Conservation (phyloP, 345 rosid species). For the Hibiscus trionum region DNA sequence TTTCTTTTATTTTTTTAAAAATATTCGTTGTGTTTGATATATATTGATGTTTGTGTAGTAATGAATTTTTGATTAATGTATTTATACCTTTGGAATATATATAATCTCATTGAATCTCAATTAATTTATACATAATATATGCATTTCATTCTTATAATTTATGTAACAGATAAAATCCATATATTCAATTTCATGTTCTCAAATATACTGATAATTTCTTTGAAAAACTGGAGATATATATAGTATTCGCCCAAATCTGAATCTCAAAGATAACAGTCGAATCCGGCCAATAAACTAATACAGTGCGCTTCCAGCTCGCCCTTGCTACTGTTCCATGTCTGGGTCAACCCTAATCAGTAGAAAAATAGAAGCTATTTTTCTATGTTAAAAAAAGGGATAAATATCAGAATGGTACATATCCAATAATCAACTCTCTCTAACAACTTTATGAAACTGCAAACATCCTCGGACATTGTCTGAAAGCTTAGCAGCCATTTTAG, state of each 20-base stretch:
- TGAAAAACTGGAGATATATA: not conserved
- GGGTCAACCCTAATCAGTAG: not conserved
- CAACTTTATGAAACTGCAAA: too few relatives aligned
- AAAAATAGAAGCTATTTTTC: not conserved
- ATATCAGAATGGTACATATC: too few relatives aligned
- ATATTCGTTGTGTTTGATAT: not conserved
- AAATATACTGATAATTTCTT: not conserved
- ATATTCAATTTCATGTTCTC: too few relatives aligned
- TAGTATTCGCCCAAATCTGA: not conserved
- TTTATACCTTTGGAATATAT: too few relatives aligned
- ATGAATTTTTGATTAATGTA: too few relatives aligned
- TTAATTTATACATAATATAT: too few relatives aligned
- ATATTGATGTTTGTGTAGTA: not conserved
- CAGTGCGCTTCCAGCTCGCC: not conserved
- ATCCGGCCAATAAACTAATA: not conserved
- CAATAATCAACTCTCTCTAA: too few relatives aligned
- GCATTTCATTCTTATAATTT: too few relatives aligned
- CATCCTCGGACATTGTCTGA: too few relatives aligned
- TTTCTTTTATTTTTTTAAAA: not conserved
- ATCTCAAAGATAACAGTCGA: not conserved
- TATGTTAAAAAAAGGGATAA: not conserved
- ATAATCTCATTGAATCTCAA: too few relatives aligned
- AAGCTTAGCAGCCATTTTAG: too few relatives aligned
- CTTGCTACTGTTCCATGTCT: not conserved
- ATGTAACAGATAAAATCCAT: too few relatives aligned